Base-by-base conservation (phyloP, 768 basidiomycete species). In the Epithele typhae region DNA sequence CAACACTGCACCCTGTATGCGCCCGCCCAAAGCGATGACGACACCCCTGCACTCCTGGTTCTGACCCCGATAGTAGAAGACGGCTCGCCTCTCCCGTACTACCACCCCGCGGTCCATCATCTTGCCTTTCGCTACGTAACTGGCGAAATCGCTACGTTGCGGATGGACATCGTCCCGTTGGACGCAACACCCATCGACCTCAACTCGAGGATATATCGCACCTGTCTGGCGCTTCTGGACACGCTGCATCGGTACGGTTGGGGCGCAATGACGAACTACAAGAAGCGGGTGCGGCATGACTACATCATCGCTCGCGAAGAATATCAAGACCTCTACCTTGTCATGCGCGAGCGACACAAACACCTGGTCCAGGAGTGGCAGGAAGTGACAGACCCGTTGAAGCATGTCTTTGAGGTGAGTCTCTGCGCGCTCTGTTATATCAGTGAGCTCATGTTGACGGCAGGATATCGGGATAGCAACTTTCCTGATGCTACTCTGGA, bases 391-490 rank as follows among this genome's bases (percentile, higher is more conserved):
- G 90, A 94, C 63, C 90, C 92, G 1, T 59, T 84, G 35, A 94
- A 94, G 63, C 92, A 94, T 65, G 88, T 94, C 6, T 94, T 85
- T 46, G 92, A 94, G 78, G 88, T 83, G 46, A 51, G 70, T 53
- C 27, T n/a, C 15, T 12, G 36, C 11, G 18, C 33, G 17, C 24
- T 25, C 23, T 38, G 37, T 33, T 35, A 25, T 12, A 10, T 25
- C 12, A 19, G 22, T 7, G 40, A 36, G 30, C 1, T 48, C 18
- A 37, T 27, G 6, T 9, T 15, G 2, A 9, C 7, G 12, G 37
- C 56, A 95, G 87, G 95, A 98, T 61, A 91, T 97, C 27, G 91
- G 91, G 14, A 94, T 98, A 35, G 92, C 92, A 2, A 91, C 92
- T 1, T 97, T 88, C 63, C 72, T 98, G 22, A 91, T 97, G 67